Conservation (phyloP, 2,329 filamentous ascomycete species). For the Ascochyta fabae region DNA sequence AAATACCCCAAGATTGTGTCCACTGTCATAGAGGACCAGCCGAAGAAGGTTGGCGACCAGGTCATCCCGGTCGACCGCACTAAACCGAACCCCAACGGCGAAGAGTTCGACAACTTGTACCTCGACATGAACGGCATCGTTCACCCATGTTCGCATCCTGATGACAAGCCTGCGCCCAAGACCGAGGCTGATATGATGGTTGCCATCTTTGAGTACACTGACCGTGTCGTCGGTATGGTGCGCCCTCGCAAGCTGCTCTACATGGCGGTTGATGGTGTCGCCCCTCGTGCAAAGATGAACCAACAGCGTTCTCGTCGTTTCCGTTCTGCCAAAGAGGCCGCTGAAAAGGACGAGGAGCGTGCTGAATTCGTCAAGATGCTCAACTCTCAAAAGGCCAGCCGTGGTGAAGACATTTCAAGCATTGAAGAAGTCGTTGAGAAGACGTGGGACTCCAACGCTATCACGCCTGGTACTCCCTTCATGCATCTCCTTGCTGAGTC, state of each 20-base stretch:
- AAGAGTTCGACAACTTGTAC: constrained; percentile 97
- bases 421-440: constrained; percentile 76
- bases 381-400: constrained; percentile 70
- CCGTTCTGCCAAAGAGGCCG: constrained; percentile 89
- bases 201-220: constrained; percentile 98
- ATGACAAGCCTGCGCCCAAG: constrained; percentile 86
- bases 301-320: constrained; percentile 97
- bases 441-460: constrained; percentile 87
- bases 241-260: constrained; percentile 93
- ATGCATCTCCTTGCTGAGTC: constrained; percentile 94
- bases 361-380: constrained; percentile 85
- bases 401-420: constrained; percentile 61
- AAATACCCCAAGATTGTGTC: constrained; percentile 99
- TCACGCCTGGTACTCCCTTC: constrained; percentile 96
- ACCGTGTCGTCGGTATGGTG: constrained; percentile 98
- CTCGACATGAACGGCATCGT: constrained; percentile 99
- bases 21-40: constrained; percentile 83
- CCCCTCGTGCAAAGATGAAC: constrained; percentile 98
- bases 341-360: constrained; percentile 92
- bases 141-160: constrained; percentile 96
- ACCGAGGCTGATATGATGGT: constrained; percentile 99
- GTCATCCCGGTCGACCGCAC: constrained; percentile 85
- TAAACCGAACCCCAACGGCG: constrained; percentile 89
- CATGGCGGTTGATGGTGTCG: constrained; percentile 98
- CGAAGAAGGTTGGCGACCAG: constrained; percentile 81